Percentiles rank a stretch among this genome's conserved stretches.
Conservation (phyloP, 352 stramenopile species). For the Elongisporangium prolatum region DNA sequence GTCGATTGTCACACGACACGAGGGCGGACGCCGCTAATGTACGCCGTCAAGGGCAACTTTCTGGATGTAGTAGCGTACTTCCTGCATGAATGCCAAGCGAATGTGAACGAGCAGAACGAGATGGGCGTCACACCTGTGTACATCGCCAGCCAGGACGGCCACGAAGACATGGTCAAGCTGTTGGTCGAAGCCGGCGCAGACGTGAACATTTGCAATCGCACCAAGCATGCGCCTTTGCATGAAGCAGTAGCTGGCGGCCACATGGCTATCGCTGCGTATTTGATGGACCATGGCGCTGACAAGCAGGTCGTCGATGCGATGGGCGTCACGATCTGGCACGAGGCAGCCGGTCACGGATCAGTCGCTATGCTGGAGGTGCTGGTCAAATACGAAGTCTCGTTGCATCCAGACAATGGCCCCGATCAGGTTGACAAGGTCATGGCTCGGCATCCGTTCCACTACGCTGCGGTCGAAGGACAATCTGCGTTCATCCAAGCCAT, state of each 20-base stretch:
- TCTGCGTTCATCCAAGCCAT: conserved; percentile 46
- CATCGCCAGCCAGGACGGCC: conserved; percentile 52
- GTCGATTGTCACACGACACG: conserved; percentile 79
- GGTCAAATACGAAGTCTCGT: conserved; percentile 35
- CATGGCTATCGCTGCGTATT: conserved; percentile 30
- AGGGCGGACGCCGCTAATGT: conserved; percentile 71
- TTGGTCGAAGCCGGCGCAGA: conserved; percentile 39
- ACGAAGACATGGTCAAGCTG: conserved; percentile 37
- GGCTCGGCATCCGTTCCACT: conserved; percentile 79
- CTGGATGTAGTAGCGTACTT: conserved; percentile 41
- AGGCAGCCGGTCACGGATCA: conserved; percentile 57
- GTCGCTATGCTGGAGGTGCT: conserved; percentile 61
- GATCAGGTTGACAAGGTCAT: conserved; percentile 72
- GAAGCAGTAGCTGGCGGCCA: conserved; percentile 60
- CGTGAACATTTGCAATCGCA: conserved; percentile 62
- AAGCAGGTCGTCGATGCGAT: conserved; percentile 68
- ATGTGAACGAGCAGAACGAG: conserved; percentile 75
- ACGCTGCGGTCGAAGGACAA: conserved; percentile 69
- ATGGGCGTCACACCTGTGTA: conserved; percentile 77
- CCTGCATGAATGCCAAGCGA: conserved; percentile 34
- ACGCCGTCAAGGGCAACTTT: conserved; percentile 62
- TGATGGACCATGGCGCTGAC: conserved; percentile 56
- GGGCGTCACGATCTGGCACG: conserved; percentile 79
- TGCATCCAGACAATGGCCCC: conserved; percentile 25
- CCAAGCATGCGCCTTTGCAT: conserved; percentile 55